Conservation (phyloP, 495 filamentous ascomycete species). For the Xylaria telfairii region DNA sequence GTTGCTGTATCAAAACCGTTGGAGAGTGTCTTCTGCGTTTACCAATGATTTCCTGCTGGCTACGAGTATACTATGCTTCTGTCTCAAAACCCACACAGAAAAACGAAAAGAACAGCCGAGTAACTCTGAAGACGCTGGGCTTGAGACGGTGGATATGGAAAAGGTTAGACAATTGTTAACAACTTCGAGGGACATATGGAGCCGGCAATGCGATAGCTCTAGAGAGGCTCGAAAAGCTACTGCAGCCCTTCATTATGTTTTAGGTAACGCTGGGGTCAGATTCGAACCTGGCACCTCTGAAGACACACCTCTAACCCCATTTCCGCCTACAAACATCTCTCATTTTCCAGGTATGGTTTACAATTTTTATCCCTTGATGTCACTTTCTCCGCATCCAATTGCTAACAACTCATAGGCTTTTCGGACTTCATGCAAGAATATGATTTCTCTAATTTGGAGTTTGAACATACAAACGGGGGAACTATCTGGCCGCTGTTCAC, state of each 20-base stretch:
- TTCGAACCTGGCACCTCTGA: neutral
- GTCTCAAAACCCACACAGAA: slow-evolving; percentile 30
- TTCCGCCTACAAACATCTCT: neutral
- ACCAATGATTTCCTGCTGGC: slow-evolving; percentile 47
- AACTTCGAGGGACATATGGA: slow-evolving; percentile 30
- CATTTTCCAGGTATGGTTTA: slow-evolving; percentile 9
- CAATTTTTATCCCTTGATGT: neutral
- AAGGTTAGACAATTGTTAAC: slow-evolving; percentile 29
- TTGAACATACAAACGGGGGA: neutral
- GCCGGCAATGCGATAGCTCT: slow-evolving; percentile 28
- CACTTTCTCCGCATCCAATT: too few relatives aligned
- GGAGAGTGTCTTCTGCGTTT: slow-evolving; percentile 43
- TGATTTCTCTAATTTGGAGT: neutral
- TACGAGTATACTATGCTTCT: slow-evolving; percentile 47
- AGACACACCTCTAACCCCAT: neutral
- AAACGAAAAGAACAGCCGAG: neutral
- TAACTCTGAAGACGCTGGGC: neutral
- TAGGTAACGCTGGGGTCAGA: neutral
- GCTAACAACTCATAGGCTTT: slow-evolving; percentile 9
- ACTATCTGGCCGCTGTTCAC: neutral
- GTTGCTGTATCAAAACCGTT: slow-evolving; percentile 40
- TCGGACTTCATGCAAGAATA: slow-evolving; percentile 2
- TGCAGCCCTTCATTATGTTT: slow-evolving; percentile 26
- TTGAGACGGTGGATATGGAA: slow-evolving; percentile 21
- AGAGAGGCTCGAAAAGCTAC: slow-evolving; percentile 32